A percentile compares a stretch with the other conserved stretches of the same genome.
These are phyloP conservation scores for Ceratocystis destructans DNA, from an alignment of 2,329 filamentous ascomycete genomes.

Conservation along the genomic window DNA sequence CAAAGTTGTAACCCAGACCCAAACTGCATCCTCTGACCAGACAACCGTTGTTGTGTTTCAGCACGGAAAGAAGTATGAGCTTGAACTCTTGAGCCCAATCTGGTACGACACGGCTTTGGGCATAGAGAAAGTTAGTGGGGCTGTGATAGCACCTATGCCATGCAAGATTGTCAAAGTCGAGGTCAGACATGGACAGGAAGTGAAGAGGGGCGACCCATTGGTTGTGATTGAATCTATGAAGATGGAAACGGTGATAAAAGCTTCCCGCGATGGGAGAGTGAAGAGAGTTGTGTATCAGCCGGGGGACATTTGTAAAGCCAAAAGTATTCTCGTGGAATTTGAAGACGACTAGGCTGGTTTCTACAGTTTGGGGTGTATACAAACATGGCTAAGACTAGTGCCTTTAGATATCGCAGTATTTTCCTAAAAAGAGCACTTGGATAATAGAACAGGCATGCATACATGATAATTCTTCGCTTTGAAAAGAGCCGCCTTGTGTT, in stretches of 20 bases:
- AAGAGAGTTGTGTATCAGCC: conserved; percentile 60
- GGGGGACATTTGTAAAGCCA: conserved; percentile 67
- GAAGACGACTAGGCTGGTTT: conserved; percentile 33
- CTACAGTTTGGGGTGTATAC: too few relatives aligned
- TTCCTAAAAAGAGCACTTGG: too few relatives aligned
- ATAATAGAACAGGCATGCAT: too few relatives aligned
- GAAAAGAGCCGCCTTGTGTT: too few relatives aligned
- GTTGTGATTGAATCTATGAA: conserved; percentile 89
- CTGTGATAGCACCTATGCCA: conserved; percentile 87
- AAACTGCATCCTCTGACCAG: conserved; percentile 25
- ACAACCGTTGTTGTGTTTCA: conserved; percentile 59
- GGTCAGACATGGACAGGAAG: conserved; percentile 64
- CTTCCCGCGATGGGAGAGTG: conserved; percentile 57
- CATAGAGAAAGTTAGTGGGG: conserved; percentile 64
- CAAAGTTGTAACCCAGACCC: conserved; percentile 47
- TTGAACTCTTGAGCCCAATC: conserved; percentile 45
- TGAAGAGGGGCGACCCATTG: conserved; percentile 73
- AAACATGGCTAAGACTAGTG: too few relatives aligned
- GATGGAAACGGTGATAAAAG: conserved; percentile 75
- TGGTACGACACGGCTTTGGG: conserved; percentile 87
- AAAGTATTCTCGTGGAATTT: conserved; percentile 60
- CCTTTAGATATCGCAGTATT: too few relatives aligned
- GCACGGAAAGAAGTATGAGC: conserved; percentile 44
- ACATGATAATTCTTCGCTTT: too few relatives aligned
- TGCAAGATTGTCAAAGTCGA: conserved; percentile 91